Evolutionary conservation across 345 rosid genomes (phyloP), one percentile per base, ranked within the genome.

Genomic region (Camelina neglecta): DNA sequence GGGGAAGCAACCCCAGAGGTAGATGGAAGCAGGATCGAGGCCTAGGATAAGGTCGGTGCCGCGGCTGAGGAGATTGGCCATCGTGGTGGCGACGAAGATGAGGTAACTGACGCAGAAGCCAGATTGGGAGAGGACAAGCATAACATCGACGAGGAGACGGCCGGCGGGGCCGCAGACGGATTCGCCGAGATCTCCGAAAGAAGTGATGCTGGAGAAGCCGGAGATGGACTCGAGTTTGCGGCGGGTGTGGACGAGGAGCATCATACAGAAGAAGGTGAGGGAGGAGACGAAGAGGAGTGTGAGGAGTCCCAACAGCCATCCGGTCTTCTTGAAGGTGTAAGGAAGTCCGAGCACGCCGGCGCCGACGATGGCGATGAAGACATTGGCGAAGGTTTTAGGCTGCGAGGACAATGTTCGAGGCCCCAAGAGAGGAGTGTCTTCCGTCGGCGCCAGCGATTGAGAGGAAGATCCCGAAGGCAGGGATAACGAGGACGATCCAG

Each of bases 81-180:
- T 67, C 1, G 93, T 87, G 72, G 86, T 85, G 35, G 88, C 76
- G 13, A 90, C 84, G 49, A 90, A 88, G 49, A 88, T 84, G 1
- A 88, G 79, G 71, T 90, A 90, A 33, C 93, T 88, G 11, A 87
- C 83, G 59, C 96, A 90, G 60, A 90, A 90, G 12, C 93, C 96
- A 6, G 90, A 86, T 70, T 88, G 93, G 0, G 96, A 80, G 23
- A 90, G 86, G 26, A 90, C 85, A 6, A 90, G 84, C 91, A 88
- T 86, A 2, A 35, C 47, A 61, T 90, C 96, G 26, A 90, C 91
- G 6, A 84, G 62, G 8, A 83, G 36, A 23, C 91, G 86, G 4
- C 93, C 93, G 2, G 73, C 7, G 0, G 86, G 71, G 3, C 96
- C 96, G 54, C 84, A 85, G 9, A 88, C 91, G 26, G 68, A 45